A percentile compares a stretch with the other conserved stretches of the same genome.
phyloP scores from a whole-genome alignment of 208 protist genomes.

The Blastocrithidia nonstop region DNA sequence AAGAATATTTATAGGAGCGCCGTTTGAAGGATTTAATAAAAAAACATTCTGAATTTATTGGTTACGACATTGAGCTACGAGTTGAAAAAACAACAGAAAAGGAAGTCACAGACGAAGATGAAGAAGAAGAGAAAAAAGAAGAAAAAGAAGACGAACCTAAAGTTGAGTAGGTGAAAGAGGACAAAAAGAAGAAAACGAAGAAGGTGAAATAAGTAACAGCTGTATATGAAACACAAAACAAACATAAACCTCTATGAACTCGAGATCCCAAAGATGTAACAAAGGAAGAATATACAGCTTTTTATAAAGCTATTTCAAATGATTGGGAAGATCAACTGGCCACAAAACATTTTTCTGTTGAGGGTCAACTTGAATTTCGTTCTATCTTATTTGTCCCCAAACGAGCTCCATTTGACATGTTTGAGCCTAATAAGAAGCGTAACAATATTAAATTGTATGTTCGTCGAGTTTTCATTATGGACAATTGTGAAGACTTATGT shows the following conservation, averaged over 20 bases:
- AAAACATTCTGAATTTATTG: slow-evolving; percentile 99
- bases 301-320: slow-evolving; percentile 96
- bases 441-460: slow-evolving; percentile 94
- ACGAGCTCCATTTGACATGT: slow-evolving; percentile 79
- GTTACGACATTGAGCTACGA: slow-evolving; percentile 97
- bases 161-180: slow-evolving; percentile 14
- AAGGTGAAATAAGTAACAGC: slow-evolving; percentile 60
- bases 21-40: slow-evolving; percentile 90
- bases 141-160: slow-evolving; percentile 26
- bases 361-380: slow-evolving; percentile 96
- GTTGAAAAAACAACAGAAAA: slow-evolving; percentile 44
- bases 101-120: slow-evolving; percentile 26
- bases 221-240: slow-evolving; percentile 97
- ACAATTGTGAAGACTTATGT: slow-evolving; percentile 93
- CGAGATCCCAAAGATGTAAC: slow-evolving; percentile 87
- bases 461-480: slow-evolving; percentile 97
- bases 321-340: slow-evolving; percentile 90
- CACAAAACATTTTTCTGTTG: slow-evolving; percentile 95
- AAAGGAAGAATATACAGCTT: slow-evolving; percentile 97
- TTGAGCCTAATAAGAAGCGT: slow-evolving; percentile 51
- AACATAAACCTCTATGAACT: slow-evolving; percentile 98
- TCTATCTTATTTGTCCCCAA: slow-evolving; percentile 97
- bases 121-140: slow-evolving; percentile 62
- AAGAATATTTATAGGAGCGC: slow-evolving; percentile 89
- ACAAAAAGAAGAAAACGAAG: slow-evolving; percentile 29